Conservation (phyloP, 352 stramenopile genomes). For the Pilasporangium apinafurcum region DNA sequence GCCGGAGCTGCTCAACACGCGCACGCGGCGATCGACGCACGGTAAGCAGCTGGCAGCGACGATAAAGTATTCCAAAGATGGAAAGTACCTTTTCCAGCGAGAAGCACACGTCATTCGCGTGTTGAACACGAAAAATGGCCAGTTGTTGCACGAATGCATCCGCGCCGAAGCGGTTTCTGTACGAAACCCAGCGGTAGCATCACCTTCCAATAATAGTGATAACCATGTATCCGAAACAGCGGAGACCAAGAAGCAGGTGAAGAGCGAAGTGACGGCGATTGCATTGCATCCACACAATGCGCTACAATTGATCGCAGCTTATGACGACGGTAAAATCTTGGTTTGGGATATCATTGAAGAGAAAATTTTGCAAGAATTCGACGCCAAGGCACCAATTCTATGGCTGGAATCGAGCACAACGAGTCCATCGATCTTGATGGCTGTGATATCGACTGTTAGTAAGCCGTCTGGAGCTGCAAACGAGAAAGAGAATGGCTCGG, state of each 20-base stretch:
- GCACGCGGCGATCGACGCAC: background rate
- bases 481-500: constrained; percentile 7
- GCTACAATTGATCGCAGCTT: constrained; percentile 61
- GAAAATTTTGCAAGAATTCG: constrained; percentile 49
- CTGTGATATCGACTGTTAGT: constrained; percentile 32
- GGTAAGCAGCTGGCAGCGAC: constrained; percentile 6
- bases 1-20: constrained; percentile 26
- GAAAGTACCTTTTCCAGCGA: constrained; percentile 73
- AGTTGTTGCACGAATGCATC: constrained; percentile 68
- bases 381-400: constrained; percentile 34
- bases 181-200: constrained; percentile 5
- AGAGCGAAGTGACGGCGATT: constrained; percentile 27
- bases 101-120: constrained; percentile 70
- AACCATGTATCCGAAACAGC: no score
- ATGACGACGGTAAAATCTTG: constrained; percentile 55
- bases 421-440: constrained; percentile 51
- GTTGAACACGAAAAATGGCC: constrained; percentile 61
- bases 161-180: constrained; percentile 17
- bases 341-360: constrained; percentile 78
- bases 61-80: constrained; percentile 60
- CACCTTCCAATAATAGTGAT: no score
- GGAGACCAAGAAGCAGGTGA: constrained; percentile 2
- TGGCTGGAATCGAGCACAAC: constrained; percentile 65
- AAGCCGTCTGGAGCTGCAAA: constrained; percentile 2
- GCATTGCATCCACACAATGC: constrained; percentile 67